Evolutionary conservation across 2,329 filamentous ascomycete genomes (phyloP).

Genomic region (Fusarium sp.): DNA sequence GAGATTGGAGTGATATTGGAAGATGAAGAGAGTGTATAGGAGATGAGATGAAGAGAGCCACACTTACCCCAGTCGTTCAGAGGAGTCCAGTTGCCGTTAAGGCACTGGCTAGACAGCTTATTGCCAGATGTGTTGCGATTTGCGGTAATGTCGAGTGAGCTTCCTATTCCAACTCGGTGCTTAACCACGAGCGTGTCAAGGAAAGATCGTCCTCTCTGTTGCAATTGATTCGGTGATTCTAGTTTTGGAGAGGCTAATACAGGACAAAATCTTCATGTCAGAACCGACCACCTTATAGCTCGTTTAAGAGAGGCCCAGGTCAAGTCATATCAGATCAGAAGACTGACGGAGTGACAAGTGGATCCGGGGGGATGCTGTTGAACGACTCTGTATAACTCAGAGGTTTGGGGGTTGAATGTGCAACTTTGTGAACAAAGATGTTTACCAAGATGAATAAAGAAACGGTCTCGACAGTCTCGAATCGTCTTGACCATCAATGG

Average conservation of each 20-base stretch:
- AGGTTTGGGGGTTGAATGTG: slow-evolving; percentile 4
- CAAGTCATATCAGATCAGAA: slow-evolving; percentile 41
- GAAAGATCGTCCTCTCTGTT: slow-evolving; percentile 28
- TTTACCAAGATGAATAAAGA: slow-evolving; percentile 9
- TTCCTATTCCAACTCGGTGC: slow-evolving; percentile 18
- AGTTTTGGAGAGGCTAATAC: slow-evolving; percentile 5
- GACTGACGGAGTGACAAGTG: slow-evolving; percentile 36
- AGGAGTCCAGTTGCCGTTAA: slow-evolving; percentile 33
- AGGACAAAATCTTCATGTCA: slow-evolving; percentile 4
- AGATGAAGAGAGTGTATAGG: slow-evolving; percentile 13
- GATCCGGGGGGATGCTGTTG: slow-evolving; percentile 26
- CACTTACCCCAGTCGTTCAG: slow-evolving; percentile 39
- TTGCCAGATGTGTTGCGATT: slow-evolving; percentile 35
- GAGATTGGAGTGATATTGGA: slow-evolving; percentile 16
- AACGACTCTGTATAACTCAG: slow-evolving; percentile 19
- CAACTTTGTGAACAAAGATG: background rate
- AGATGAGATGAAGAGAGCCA: slow-evolving; percentile 21
- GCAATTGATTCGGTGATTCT: slow-evolving; percentile 16
- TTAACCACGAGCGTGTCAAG: slow-evolving; percentile 19
- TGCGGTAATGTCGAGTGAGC: slow-evolving; percentile 28
- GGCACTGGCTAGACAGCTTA: slow-evolving; percentile 37
- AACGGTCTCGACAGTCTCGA: slow-evolving; percentile 13
- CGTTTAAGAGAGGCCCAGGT: slow-evolving; percentile 33
- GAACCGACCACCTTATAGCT: slow-evolving; percentile 19
- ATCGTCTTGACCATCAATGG: slow-evolving; percentile 13